These are phyloP conservation scores for Aureobasidium sp. DNA, from an alignment of 2,329 filamentous ascomycete species.

Conservation along the genomic window DNA sequence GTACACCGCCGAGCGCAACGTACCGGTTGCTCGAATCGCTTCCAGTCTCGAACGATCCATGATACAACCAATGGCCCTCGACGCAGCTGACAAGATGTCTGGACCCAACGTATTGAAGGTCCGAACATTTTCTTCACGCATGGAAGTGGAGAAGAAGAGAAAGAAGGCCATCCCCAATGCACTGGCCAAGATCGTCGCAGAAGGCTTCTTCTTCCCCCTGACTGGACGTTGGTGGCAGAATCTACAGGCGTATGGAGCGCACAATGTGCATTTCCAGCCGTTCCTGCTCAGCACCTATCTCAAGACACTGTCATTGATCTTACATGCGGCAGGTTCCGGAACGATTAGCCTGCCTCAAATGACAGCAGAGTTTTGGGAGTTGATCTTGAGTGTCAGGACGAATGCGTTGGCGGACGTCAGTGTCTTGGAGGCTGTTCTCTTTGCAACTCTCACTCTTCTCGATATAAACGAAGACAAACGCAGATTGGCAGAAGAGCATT, in stretches of 20 bases:
- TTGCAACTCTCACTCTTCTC: slow-evolving; percentile 69
- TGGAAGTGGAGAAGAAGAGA: slow-evolving; percentile 55
- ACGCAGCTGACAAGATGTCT: slow-evolving; percentile 68
- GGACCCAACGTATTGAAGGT: slow-evolving; percentile 83
- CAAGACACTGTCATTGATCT: slow-evolving; percentile 73
- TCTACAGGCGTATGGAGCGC: slow-evolving; percentile 25
- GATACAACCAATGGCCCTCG: slow-evolving; percentile 71
- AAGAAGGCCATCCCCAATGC: slow-evolving; percentile 62
- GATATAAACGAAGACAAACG: slow-evolving; percentile 71
- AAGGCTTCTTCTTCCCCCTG: slow-evolving; percentile 79
- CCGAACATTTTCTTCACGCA: slow-evolving; percentile 74
- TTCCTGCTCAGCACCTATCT: slow-evolving; percentile 71
- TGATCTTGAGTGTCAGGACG: slow-evolving; percentile 66
- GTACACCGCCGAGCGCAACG: slow-evolving; percentile 41
- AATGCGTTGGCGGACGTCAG: slow-evolving; percentile 37
- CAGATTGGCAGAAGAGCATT: slow-evolving; percentile 63
- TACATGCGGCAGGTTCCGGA: slow-evolving; percentile 75
- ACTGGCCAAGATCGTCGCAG: slow-evolving; percentile 65
- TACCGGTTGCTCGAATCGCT: slow-evolving; percentile 41
- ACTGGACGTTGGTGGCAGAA: slow-evolving; percentile 55
- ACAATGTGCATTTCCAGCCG: slow-evolving; percentile 62
- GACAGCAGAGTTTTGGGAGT: slow-evolving; percentile 73
- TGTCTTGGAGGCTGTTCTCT: slow-evolving; percentile 66
- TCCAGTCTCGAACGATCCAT: slow-evolving; percentile 61
- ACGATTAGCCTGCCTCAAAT: slow-evolving; percentile 69